These are phyloP conservation scores for Urochloa ruziziensis DNA, from an alignment of 176 grass and related monocot species.

Conservation along the genomic window DNA sequence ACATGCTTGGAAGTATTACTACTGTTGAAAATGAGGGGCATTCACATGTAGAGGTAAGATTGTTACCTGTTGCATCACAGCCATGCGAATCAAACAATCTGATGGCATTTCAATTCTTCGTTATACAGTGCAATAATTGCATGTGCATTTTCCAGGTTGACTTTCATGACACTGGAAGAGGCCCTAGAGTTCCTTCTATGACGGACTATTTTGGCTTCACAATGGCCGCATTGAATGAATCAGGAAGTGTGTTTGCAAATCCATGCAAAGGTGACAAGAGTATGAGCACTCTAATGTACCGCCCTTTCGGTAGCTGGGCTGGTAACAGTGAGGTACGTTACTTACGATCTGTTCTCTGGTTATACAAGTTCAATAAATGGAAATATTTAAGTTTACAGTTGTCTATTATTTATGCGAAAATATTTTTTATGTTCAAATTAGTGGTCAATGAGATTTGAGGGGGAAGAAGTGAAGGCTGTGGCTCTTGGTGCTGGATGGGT, in stretches of 20 bases:
- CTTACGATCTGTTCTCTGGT: background rate
- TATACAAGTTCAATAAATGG: background rate
- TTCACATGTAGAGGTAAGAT: constrained; percentile 82
- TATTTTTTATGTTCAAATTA: constrained; percentile 20
- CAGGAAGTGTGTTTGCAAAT: constrained; percentile 87
- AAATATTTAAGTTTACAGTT: background rate
- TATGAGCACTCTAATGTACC: constrained; percentile 99
- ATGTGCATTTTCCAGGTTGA: constrained; percentile 62
- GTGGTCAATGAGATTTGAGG: constrained; percentile 99
- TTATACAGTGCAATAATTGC: background rate
- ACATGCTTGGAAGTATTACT: constrained; percentile 88
- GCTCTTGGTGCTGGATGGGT: constrained; percentile 84
- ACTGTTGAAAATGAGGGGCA: constrained; percentile 82
- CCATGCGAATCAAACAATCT: background rate
- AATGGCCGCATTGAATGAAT: constrained; percentile 89
- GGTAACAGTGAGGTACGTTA: constrained; percentile 87
- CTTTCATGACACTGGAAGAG: constrained; percentile 97
- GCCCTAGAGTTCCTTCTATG: constrained; percentile 94
- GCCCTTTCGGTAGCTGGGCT: constrained; percentile 90
- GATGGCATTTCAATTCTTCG: background rate
- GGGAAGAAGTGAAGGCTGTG: constrained; percentile 86
- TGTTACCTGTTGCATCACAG: constrained; percentile 9
- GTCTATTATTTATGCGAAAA: constrained; percentile 5
- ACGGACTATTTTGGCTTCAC: constrained; percentile 97
- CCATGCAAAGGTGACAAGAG: constrained; percentile 90